phyloP scores from a whole-genome alignment of 2,329 filamentous ascomycete genomes.

The Pseudocercospora ulei region DNA sequence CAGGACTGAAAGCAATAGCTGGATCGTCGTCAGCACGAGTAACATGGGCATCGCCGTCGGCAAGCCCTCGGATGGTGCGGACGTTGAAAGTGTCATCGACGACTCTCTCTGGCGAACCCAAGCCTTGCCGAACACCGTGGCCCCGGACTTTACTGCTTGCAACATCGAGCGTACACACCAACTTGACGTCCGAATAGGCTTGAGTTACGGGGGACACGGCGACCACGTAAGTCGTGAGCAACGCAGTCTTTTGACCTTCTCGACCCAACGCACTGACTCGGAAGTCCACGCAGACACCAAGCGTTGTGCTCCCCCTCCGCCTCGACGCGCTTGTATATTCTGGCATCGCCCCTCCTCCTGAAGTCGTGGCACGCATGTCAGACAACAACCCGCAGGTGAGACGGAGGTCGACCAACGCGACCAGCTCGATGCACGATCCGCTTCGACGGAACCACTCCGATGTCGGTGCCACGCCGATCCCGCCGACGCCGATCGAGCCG shows the following conservation, averaged over 20 bases:
- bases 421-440: slow-evolving; percentile 24
- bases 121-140: slow-evolving; percentile 71
- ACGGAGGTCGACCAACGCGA: slow-evolving; percentile 22
- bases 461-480: slow-evolving; percentile 25
- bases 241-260: slow-evolving; percentile 22
- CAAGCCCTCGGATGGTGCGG: slow-evolving; percentile 47
- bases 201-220: slow-evolving; percentile 66
- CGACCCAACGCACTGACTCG: slow-evolving; percentile 3
- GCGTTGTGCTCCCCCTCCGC: slow-evolving; percentile 66
- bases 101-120: slow-evolving; percentile 65
- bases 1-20: slow-evolving; percentile 60
- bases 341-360: slow-evolving; percentile 70
- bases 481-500: slow-evolving; percentile 22
- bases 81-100: slow-evolving; percentile 39
- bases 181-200: slow-evolving; percentile 67
- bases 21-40: slow-evolving; percentile 62
- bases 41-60: slow-evolving; percentile 64
- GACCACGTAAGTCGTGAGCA: slow-evolving; percentile 40
- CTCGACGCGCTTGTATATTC: slow-evolving; percentile 76
- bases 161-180: slow-evolving; percentile 77
- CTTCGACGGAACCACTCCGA: slow-evolving; percentile 21
- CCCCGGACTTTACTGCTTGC: slow-evolving; percentile 78
- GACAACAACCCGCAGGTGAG: slow-evolving; percentile 22
- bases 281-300: slow-evolving; percentile 42
- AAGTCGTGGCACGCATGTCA: slow-evolving; percentile 59